Percentiles rank a stretch among this genome's conserved stretches.
phyloP scores from a whole-genome alignment of 331 rosid genomes.

The Pyrus hybrid region DNA sequence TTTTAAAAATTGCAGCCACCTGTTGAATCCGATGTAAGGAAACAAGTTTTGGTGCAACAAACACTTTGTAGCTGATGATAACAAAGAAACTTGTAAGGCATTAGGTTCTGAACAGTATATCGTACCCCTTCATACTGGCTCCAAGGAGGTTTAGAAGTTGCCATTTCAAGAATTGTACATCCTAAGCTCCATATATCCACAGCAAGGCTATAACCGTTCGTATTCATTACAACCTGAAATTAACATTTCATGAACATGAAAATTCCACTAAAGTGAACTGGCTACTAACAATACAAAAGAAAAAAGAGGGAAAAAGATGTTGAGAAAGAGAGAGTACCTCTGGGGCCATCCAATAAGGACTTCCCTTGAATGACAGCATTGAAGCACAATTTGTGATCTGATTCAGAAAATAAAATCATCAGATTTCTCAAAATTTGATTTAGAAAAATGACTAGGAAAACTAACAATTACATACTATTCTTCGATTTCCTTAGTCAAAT shows the following conservation, averaged over 20 bases:
- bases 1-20: slow-evolving; percentile 94
- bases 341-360: slow-evolving; percentile 63
- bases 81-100: neutral
- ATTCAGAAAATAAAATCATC: slow-evolving; percentile 14
- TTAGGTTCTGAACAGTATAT: slow-evolving; percentile 23
- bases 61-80: slow-evolving; percentile 6
- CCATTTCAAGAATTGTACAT: slow-evolving; percentile 96
- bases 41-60: slow-evolving; percentile 15
- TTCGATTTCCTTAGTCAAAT: neutral
- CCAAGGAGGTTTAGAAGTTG: slow-evolving; percentile 90
- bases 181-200: slow-evolving; percentile 99
- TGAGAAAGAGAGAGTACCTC: slow-evolving; percentile 13
- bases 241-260: neutral
- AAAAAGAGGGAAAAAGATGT: neutral
- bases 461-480: neutral
- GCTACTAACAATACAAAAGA: neutral
- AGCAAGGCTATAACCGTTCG: slow-evolving; percentile 69
- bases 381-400: slow-evolving; percentile 68
- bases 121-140: slow-evolving; percentile 91
- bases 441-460: neutral
- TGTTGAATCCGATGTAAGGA: slow-evolving; percentile 29
- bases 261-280: neutral
- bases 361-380: slow-evolving; percentile 91
- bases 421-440: neutral
- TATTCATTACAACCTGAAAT: slow-evolving; percentile 85